These are phyloP conservation scores for Phlebiopsis flavidoalba DNA, from an alignment of 768 basidiomycete genomes.

Conservation along the genomic window DNA sequence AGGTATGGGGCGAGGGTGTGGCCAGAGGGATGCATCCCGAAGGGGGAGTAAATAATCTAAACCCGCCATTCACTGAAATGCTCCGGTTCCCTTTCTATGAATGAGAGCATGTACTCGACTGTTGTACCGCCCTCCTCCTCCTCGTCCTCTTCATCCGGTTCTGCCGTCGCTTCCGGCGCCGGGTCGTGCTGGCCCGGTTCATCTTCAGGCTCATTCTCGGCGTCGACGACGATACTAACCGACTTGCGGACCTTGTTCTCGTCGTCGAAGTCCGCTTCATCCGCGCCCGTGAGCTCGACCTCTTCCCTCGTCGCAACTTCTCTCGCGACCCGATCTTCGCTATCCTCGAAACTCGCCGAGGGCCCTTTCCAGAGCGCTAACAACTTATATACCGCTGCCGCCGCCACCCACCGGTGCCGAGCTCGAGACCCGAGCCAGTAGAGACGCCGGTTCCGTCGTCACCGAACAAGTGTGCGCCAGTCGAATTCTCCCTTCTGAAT, in stretches of 20 bases:
- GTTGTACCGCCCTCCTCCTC: slow-evolving; percentile 63
- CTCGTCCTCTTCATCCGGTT: slow-evolving; percentile 29
- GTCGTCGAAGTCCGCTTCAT: slow-evolving; percentile 60
- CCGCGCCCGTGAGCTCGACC: slow-evolving; percentile 66
- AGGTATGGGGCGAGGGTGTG: not conserved
- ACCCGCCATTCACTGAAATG: slow-evolving; percentile 73
- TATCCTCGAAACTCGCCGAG: slow-evolving; percentile 85
- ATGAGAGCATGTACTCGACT: slow-evolving; percentile 80
- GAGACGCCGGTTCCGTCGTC: slow-evolving; percentile 35
- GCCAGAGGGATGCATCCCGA: not conserved
- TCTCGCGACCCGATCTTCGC: slow-evolving; percentile 82
- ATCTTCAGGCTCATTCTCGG: slow-evolving; percentile 12
- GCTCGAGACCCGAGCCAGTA: slow-evolving; percentile 13
- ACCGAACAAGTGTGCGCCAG: slow-evolving; percentile 79
- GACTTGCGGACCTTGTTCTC: not conserved
- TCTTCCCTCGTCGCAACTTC: slow-evolving; percentile 71
- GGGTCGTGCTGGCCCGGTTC: not conserved
- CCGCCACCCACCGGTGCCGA: slow-evolving; percentile 61
- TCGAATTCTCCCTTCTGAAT: slow-evolving; percentile 95
- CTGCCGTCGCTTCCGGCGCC: slow-evolving; percentile 8
- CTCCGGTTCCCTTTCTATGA: slow-evolving; percentile 57
- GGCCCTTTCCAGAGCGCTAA: slow-evolving; percentile 56
- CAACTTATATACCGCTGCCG: slow-evolving; percentile 47
- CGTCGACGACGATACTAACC: slow-evolving; percentile 19
- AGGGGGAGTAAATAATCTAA: slow-evolving; percentile 19